Conservation (phyloP, 2,329 filamentous ascomycete species). For the Calcarisporium arbuscula region DNA sequence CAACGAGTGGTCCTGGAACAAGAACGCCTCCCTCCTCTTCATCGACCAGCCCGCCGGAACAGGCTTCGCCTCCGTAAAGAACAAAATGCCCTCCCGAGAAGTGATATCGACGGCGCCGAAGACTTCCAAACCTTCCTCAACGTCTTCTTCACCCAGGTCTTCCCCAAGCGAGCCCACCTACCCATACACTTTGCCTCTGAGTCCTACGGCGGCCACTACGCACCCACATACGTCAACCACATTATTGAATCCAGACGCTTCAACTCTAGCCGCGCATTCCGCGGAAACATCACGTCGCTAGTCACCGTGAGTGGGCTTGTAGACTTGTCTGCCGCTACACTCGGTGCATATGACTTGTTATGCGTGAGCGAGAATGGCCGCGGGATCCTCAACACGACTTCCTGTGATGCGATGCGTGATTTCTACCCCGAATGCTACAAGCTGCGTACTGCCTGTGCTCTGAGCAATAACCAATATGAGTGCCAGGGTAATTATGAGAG, state of each 20-base stretch:
- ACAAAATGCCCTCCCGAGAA: conserved; percentile 19
- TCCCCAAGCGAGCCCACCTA: conserved; percentile 30
- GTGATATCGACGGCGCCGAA: conserved; percentile 35
- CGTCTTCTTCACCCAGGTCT: conserved; percentile 35
- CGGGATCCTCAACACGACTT: no score
- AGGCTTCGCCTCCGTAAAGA: conserved; percentile 41
- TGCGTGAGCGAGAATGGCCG: conserved; percentile 9
- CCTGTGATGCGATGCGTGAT: no score
- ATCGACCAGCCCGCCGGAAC: conserved; percentile 51
- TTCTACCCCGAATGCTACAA: no score
- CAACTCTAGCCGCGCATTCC: conserved; percentile 9
- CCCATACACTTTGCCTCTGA: conserved; percentile 43
- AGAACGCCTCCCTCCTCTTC: conserved; percentile 31
- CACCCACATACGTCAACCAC: conserved; percentile 20
- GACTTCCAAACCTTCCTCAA: conserved; percentile 45
- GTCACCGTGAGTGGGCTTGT: conserved; percentile 11
- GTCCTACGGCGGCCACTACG: conserved; percentile 28
- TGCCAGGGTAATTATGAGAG: conserved; percentile 45
- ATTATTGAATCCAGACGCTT: conserved; percentile 10
- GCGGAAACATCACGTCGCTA: conserved; percentile 60
- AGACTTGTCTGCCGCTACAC: conserved; percentile 6
- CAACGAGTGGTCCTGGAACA: conserved; percentile 15
- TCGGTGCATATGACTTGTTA: conserved; percentile 11
- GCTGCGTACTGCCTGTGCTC: conserved; percentile 79
- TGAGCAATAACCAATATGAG: conserved; percentile 80